These are phyloP conservation scores for Schwanniomyces etchellsii DNA, from an alignment of 1,139 yeast species.

Conservation along the genomic window DNA sequence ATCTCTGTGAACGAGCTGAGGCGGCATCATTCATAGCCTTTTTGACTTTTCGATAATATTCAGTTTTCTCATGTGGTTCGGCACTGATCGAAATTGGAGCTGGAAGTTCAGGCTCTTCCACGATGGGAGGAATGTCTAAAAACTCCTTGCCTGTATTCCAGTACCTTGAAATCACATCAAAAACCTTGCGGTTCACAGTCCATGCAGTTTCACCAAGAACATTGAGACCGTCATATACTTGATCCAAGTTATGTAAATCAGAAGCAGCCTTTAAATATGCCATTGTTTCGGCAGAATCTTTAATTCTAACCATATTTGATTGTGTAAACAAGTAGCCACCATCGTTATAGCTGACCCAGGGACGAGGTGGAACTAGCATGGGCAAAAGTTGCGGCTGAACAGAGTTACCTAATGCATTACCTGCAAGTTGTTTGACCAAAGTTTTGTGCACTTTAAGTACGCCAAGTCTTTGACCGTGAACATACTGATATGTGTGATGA, in stretches of 20 bases:
- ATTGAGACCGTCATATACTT: conserved; percentile 72
- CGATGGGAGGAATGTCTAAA: conserved; percentile 71
- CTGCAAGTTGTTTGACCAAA: conserved; percentile 60
- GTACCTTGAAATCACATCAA: conserved; percentile 62
- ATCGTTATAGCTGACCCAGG: conserved; percentile 74
- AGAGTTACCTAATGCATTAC: conserved; percentile 59
- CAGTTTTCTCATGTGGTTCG: conserved; percentile 68
- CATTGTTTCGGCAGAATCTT: conserved; percentile 82
- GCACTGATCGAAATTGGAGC: conserved; percentile 58
- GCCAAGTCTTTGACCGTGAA: conserved; percentile 76
- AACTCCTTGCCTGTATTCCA: conserved; percentile 86
- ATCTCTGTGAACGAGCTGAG: conserved; percentile 75
- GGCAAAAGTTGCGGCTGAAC: conserved; percentile 90
- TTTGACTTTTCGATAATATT: conserved; percentile 61
- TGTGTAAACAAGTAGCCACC: conserved; percentile 80
- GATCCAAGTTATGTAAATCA: conserved; percentile 56
- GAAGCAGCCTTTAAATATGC: conserved; percentile 88
- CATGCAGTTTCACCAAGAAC: conserved; percentile 87
- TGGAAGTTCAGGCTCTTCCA: conserved; percentile 53
- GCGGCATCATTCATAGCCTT: conserved; percentile 56
- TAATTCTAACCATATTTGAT: conserved; percentile 64
- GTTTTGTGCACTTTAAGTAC: conserved; percentile 71
- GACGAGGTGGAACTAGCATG: conserved; percentile 84
- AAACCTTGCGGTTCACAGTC: conserved; percentile 77
- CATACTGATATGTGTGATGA: conserved; percentile 79